phyloP scores from a whole-genome alignment of 805 yeast species.

The Kregervanrija delftensis region DNA sequence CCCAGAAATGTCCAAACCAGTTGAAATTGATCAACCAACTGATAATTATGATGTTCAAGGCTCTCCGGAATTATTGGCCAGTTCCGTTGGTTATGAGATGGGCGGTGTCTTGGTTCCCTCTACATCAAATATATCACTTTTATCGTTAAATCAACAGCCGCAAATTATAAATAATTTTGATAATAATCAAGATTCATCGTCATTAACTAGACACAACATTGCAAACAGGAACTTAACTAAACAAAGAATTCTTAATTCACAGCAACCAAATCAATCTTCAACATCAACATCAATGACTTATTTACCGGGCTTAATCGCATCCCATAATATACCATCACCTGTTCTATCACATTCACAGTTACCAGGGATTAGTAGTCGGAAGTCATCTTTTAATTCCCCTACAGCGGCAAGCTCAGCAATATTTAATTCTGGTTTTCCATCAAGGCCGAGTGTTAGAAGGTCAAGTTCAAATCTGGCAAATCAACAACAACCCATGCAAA shows the following conservation, averaged over 20 bases:
- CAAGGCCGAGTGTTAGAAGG: conserved; percentile 5
- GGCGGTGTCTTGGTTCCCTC: conserved; percentile 29
- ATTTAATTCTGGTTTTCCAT: not conserved
- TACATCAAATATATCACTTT: conserved; percentile 28
- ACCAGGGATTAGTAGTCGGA: conserved; percentile 7
- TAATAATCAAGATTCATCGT: no score
- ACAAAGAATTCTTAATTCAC: no score
- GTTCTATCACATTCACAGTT: conserved; percentile 1
- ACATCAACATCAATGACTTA: no score
- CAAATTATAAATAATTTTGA: not conserved
- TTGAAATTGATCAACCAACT: not conserved
- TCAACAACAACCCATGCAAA: conserved; percentile 7
- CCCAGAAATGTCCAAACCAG: conserved; percentile 10
- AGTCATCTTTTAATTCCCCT: conserved; percentile 12
- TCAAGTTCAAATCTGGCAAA: conserved; percentile 1
- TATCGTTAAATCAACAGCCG: conserved; percentile 26
- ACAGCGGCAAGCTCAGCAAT: conserved; percentile 3
- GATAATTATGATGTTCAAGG: conserved; percentile 10
- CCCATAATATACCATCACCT: no score
- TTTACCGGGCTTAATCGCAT: no score
- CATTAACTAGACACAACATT: no score
- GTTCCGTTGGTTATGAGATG: conserved; percentile 28
- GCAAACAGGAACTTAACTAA: no score
- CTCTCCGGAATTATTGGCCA: conserved; percentile 29
- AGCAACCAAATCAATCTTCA: no score